Conservation (phyloP, 495 filamentous ascomycete genomes). For the Annulohypoxylon bovei region DNA sequence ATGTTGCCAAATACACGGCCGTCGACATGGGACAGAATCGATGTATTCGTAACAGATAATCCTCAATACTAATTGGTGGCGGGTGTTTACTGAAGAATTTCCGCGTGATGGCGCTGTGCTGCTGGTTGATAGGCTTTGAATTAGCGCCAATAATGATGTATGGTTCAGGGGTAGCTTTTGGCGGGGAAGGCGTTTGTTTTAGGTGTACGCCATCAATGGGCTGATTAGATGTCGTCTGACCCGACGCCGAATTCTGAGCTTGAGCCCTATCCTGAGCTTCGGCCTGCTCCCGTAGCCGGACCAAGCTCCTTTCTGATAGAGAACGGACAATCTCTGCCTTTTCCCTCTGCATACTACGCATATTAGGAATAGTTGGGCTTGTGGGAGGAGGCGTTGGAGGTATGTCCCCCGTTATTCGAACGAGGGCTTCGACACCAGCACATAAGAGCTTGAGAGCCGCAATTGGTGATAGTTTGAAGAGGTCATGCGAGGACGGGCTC, state of each 20-base stretch:
- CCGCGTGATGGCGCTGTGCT: conserved; percentile 82
- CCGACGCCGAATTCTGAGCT: conserved; percentile 11
- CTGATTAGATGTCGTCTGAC: conserved; percentile 33
- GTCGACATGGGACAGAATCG: conserved; percentile 95
- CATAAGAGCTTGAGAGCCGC: conserved; percentile 84
- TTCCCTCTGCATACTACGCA: conserved; percentile 65
- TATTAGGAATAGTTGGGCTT: conserved; percentile 68
- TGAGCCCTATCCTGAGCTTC: conserved; percentile 35
- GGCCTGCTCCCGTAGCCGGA: conserved; percentile 49
- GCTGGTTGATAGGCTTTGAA: conserved; percentile 69
- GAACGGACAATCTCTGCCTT: conserved; percentile 66
- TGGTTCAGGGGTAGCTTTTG: conserved; percentile 47
- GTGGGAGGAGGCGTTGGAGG: conserved; percentile 76
- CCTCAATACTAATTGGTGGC: conserved; percentile 80
- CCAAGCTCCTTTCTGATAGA: conserved; percentile 60
- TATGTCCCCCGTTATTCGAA: conserved; percentile 74
- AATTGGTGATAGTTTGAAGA: conserved; percentile 76
- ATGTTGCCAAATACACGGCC: conserved; percentile 91
- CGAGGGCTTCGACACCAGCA: conserved; percentile 75
- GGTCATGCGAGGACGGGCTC: conserved; percentile 57
- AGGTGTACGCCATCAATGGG: conserved; percentile 59
- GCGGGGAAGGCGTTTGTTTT: conserved; percentile 40
- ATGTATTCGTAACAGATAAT: conserved; percentile 89
- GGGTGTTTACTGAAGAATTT: conserved; percentile 92
- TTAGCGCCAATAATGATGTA: conserved; percentile 68